These are phyloP conservation scores for Trifolium subterraneum DNA, from an alignment of 306 rosid species.

Conservation along the genomic window DNA sequence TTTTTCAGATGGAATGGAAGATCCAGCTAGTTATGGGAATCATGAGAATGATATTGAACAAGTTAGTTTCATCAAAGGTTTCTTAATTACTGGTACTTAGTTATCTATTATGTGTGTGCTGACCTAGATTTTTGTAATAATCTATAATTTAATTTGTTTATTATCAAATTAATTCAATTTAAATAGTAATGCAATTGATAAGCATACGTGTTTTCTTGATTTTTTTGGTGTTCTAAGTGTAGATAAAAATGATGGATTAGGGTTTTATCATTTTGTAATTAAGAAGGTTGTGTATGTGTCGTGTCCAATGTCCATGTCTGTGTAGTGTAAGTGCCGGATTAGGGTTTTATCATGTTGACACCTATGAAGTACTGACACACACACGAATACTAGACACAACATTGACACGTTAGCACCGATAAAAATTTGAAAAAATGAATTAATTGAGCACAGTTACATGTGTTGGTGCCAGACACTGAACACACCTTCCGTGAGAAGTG, in stretches of 20 bases:
- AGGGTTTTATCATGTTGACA: constrained; percentile 1
- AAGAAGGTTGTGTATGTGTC: not conserved
- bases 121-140: not conserved
- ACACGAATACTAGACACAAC: not conserved
- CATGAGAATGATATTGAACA: constrained; percentile 61
- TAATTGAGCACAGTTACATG: not conserved
- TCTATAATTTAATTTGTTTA: not conserved
- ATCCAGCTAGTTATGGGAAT: constrained; percentile 61
- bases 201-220: not conserved
- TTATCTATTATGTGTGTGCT: not conserved
- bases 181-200: not conserved
- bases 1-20: constrained; percentile 79
- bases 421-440: not conserved
- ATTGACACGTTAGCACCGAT: not conserved
- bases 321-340: not conserved
- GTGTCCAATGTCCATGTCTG: not conserved
- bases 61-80: constrained; percentile 55
- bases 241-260: not conserved
- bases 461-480: not conserved
- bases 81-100: constrained; percentile 13
- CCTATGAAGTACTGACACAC: not conserved
- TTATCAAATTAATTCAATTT: not conserved
- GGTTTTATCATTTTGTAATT: not conserved
- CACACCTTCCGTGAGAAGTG: not conserved
- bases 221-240: not conserved